phyloP scores from a whole-genome alignment of 208 protist species.

The Crithidia sp. region DNA sequence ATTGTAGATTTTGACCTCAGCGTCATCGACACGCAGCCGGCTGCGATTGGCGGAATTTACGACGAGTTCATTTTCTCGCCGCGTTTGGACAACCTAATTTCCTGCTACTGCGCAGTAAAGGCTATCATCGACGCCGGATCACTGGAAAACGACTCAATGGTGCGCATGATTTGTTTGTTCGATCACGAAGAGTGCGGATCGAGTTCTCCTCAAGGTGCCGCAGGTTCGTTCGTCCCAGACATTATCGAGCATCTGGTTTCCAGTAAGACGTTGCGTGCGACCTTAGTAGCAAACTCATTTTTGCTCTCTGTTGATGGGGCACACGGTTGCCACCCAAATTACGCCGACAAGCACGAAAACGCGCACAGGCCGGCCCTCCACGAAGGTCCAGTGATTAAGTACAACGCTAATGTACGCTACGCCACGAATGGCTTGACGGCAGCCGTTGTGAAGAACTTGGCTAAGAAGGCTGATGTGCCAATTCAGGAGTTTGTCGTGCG shows the following conservation, averaged over 20 bases:
- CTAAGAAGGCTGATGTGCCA: slow-evolving; percentile 65
- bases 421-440: slow-evolving; percentile 91
- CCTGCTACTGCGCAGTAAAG: slow-evolving; percentile 93
- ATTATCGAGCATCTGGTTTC: slow-evolving; percentile 74
- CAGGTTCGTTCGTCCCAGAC: slow-evolving; percentile 71
- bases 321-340: slow-evolving; percentile 97
- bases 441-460: slow-evolving; percentile 88
- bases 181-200: slow-evolving; percentile 94
- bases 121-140: slow-evolving; percentile 57
- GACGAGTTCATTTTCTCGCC: slow-evolving; percentile 97
- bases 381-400: slow-evolving; percentile 96
- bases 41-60: slow-evolving; percentile 88
- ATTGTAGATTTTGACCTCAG: slow-evolving; percentile 97
- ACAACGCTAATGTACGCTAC: slow-evolving; percentile 97
- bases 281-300: slow-evolving; percentile 90
- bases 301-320: slow-evolving; percentile 96
- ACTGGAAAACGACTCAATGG: slow-evolving; percentile 75
- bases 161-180: slow-evolving; percentile 89
- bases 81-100: slow-evolving; percentile 96
- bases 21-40: slow-evolving; percentile 93
- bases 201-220: slow-evolving; percentile 77
- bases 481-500: slow-evolving; percentile 95
- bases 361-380: slow-evolving; percentile 92
- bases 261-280: slow-evolving; percentile 45
- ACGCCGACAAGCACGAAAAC: slow-evolving; percentile 93